phyloP scores from a whole-genome alignment of 2,329 filamentous ascomycete species.

The Metarhizium sp. region DNA sequence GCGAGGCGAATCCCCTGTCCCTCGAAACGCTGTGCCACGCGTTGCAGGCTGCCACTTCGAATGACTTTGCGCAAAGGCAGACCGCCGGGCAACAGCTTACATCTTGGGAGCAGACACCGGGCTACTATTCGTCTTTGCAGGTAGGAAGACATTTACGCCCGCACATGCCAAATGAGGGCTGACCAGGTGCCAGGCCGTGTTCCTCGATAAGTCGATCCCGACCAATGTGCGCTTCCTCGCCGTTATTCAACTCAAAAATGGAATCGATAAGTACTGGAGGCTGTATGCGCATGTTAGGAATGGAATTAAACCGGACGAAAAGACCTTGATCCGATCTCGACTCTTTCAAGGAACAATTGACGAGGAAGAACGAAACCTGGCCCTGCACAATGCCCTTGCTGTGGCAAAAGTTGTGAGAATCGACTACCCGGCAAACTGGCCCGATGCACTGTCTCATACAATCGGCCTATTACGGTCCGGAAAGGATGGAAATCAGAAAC shows the following conservation, averaged over 20 bases:
- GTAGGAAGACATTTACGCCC: slow-evolving; percentile 27
- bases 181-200: slow-evolving; percentile 51
- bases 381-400: slow-evolving; percentile 80
- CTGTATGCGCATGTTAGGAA: slow-evolving; percentile 46
- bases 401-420: slow-evolving; percentile 81
- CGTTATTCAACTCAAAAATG: slow-evolving; percentile 92
- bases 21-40: slow-evolving; percentile 54
- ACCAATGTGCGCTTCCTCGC: slow-evolving; percentile 77
- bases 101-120: slow-evolving; percentile 57
- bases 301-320: slow-evolving; percentile 66
- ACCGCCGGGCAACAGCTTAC: slow-evolving; percentile 61
- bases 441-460: slow-evolving; percentile 49
- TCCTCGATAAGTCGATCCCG: slow-evolving; percentile 69
- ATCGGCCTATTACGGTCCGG: slow-evolving; percentile 51
- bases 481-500: slow-evolving; percentile 46
- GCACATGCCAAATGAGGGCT: not conserved
- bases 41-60: slow-evolving; percentile 54
- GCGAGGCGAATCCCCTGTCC: slow-evolving; percentile 66
- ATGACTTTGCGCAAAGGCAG: slow-evolving; percentile 53
- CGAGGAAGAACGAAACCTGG: slow-evolving; percentile 67
- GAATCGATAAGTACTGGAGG: slow-evolving; percentile 91
- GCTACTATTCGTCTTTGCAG: slow-evolving; percentile 62
- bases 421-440: slow-evolving; percentile 86
- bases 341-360: slow-evolving; percentile 68
- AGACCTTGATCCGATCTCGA: slow-evolving; percentile 62